Conservation (phyloP, 805 yeast species). For the Cephaloascus albidus region DNA sequence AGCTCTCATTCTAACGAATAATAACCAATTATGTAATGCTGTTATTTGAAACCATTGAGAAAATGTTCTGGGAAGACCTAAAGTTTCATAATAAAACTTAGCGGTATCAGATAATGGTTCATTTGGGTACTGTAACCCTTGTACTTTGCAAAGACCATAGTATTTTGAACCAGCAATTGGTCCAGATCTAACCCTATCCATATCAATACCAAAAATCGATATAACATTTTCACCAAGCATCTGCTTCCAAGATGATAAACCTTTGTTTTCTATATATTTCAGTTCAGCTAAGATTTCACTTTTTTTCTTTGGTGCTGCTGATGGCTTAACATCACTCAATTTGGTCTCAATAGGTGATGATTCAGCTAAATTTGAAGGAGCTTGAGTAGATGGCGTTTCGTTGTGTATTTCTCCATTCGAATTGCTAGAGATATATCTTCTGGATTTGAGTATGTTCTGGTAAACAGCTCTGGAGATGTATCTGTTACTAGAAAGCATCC, state of each 20-base stretch:
- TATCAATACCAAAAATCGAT: slow-evolving; percentile 61
- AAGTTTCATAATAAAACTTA: slow-evolving; percentile 73
- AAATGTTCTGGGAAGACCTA: slow-evolving; percentile 77
- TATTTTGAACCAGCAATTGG: slow-evolving; percentile 88
- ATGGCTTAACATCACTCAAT: slow-evolving; percentile 23
- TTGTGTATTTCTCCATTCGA: neutral
- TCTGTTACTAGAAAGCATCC: neutral
- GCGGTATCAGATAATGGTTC: slow-evolving; percentile 70
- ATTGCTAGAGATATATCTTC: neutral
- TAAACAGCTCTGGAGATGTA: neutral
- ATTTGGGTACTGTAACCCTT: slow-evolving; percentile 69
- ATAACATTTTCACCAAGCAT: slow-evolving; percentile 59
- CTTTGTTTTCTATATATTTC: too few relatives aligned
- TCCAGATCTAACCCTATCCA: slow-evolving; percentile 90
- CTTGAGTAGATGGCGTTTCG: too few relatives aligned
- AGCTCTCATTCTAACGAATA: slow-evolving; percentile 92
- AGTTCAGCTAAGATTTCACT: too few relatives aligned
- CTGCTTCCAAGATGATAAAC: slow-evolving; percentile 42
- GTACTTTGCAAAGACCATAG: slow-evolving; percentile 79
- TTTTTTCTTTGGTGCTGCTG: slow-evolving; percentile 19
- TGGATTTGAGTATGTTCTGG: neutral
- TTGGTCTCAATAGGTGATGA: neutral
- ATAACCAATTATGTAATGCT: slow-evolving; percentile 84
- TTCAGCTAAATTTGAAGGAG: neutral
- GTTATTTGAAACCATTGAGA: slow-evolving; percentile 97